These are phyloP conservation scores for Aspergillus neotritici DNA, from an alignment of 2,329 filamentous ascomycete genomes.

Conservation along the genomic window DNA sequence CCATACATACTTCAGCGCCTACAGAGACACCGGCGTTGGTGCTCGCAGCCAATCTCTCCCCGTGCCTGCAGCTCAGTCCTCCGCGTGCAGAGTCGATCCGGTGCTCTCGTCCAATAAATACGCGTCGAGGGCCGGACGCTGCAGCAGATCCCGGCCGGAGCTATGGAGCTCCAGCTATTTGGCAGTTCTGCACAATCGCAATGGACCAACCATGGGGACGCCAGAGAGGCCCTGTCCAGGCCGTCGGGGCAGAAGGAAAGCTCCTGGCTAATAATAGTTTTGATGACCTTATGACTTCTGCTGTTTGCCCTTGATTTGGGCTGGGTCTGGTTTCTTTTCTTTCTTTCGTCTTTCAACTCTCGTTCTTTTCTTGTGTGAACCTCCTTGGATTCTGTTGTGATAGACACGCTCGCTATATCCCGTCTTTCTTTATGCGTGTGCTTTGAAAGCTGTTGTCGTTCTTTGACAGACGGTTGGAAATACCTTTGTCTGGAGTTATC, in stretches of 20 bases:
- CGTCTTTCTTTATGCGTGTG: too few relatives aligned
- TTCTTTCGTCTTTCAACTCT: neutral
- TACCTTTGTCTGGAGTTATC: too few relatives aligned
- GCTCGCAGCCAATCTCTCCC: constrained; percentile 12
- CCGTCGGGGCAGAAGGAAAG: constrained; percentile 5
- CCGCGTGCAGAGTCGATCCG: constrained; percentile 9
- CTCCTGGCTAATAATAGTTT: constrained; percentile 4
- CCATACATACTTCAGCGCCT: constrained; percentile 12
- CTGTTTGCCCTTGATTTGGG: neutral
- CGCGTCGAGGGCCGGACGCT: neutral
- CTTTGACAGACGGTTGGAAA: too few relatives aligned
- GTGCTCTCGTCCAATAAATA: constrained; percentile 8
- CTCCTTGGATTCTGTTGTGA: too few relatives aligned
- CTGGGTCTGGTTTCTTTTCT: neutral
- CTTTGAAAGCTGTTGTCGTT: too few relatives aligned
- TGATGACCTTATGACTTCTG: neutral
- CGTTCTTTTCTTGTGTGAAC: constrained; percentile 1
- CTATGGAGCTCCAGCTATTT: constrained; percentile 10
- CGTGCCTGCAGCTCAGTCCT: constrained; percentile 1
- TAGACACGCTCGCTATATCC: too few relatives aligned
- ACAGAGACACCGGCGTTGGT: constrained; percentile 5
- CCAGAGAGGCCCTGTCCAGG: constrained; percentile 3
- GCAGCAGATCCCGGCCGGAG: constrained; percentile 6
- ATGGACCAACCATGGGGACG: neutral
- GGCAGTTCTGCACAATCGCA: constrained; percentile 8